Evolutionary conservation across 768 basidiomycete species (phyloP).

Genomic region (Obba rivulosa): DNA sequence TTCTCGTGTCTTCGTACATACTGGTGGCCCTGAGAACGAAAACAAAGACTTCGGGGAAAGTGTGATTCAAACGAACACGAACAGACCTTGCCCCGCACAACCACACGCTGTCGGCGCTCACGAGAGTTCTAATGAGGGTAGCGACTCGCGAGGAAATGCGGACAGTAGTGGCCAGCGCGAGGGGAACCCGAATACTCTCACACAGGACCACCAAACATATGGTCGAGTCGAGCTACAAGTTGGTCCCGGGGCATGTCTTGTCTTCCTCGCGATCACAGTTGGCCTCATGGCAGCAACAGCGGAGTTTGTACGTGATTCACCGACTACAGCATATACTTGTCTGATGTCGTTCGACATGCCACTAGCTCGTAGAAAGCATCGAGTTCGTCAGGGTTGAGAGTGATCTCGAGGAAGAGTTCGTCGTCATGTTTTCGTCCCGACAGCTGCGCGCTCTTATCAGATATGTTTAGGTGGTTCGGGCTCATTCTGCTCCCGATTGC

Average conservation of each 20-base stretch:
- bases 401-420: constrained; percentile 50
- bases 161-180: constrained; percentile 27
- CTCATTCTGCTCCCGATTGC: constrained; percentile 66
- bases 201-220: constrained; percentile 16
- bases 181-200: constrained; percentile 30
- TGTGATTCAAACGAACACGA: too few species aligned
- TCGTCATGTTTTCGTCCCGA: neutral
- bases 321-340: neutral
- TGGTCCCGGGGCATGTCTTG: constrained; percentile 58
- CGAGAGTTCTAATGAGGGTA: too few species aligned
- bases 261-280: constrained; percentile 46
- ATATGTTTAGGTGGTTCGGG: constrained; percentile 57
- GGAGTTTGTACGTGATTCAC: constrained; percentile 48
- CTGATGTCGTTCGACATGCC: neutral
- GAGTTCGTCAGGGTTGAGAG: constrained; percentile 31
- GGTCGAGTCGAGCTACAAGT: constrained; percentile 41
- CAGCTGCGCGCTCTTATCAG: neutral
- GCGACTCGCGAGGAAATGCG: constrained; percentile 8
- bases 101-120: too few species aligned
- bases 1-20: constrained; percentile 65
- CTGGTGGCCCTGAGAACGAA: constrained; percentile 52
- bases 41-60: constrained; percentile 27
- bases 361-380: neutral
- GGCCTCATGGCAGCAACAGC: constrained; percentile 64
- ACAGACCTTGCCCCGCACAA: too few species aligned